phyloP scores from a whole-genome alignment of 2,329 filamentous ascomycete species.

The Cercospora sojina region DNA sequence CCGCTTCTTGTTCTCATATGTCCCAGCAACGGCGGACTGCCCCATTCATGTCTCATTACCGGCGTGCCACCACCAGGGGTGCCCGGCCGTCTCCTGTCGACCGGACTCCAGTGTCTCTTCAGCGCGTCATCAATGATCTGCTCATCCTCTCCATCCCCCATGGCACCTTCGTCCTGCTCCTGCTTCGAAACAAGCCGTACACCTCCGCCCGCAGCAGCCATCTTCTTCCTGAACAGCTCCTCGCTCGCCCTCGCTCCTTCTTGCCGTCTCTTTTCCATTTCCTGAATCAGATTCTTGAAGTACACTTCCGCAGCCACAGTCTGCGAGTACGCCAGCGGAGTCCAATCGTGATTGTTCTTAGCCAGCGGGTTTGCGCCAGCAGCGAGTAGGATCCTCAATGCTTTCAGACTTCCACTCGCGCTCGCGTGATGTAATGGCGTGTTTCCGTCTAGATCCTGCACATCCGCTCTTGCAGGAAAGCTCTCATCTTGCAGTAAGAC shows the following conservation, averaged over 20 bases:
- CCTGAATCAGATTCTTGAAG: conserved; percentile 71
- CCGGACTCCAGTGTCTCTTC: conserved; percentile 36
- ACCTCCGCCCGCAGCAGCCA: conserved; percentile 24
- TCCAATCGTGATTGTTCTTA: conserved; percentile 76
- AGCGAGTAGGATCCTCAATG: conserved; percentile 71
- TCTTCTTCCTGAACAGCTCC: conserved; percentile 33
- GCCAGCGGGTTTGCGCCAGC: conserved; percentile 74
- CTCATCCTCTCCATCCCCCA: conserved; percentile 27
- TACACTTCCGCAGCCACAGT: conserved; percentile 83
- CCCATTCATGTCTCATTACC: conserved; percentile 37
- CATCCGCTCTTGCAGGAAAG: conserved; percentile 37
- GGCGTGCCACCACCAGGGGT: conserved; percentile 28
- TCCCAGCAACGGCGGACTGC: conserved; percentile 23
- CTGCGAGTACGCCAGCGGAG: conserved; percentile 76
- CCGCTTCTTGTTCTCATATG: conserved; percentile 30
- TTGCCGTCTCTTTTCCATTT: conserved; percentile 63
- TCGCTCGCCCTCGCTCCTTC: conserved; percentile 41
- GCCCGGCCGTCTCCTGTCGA: conserved; percentile 32
- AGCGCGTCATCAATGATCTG: conserved; percentile 32
- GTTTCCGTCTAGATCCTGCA: conserved; percentile 69
- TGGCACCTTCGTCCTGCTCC: conserved; percentile 22
- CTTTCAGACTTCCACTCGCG: conserved; percentile 75
- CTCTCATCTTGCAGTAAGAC: conserved; percentile 38
- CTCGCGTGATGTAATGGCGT: conserved; percentile 85
- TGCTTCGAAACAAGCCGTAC: conserved; percentile 30